phyloP scores from a whole-genome alignment of 2,329 filamentous ascomycete species.

The Apiospora sp. region DNA sequence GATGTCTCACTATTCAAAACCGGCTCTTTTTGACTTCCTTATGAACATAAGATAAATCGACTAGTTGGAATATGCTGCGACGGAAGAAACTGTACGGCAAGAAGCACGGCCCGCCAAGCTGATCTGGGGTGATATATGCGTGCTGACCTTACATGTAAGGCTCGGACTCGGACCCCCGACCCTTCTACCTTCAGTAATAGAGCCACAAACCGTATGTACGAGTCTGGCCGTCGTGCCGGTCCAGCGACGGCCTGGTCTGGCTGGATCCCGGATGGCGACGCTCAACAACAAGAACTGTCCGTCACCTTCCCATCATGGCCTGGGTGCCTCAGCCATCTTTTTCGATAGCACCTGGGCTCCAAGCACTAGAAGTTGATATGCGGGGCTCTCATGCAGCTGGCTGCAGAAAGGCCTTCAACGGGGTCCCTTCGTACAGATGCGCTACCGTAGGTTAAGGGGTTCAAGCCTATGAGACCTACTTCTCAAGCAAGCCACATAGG shows the following conservation, averaged over 20 bases:
- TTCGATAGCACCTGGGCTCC: neutral
- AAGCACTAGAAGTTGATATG: neutral
- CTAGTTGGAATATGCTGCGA: neutral
- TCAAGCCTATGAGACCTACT: conserved; percentile 12
- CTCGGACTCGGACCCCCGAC: neutral
- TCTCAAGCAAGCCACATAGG: neutral
- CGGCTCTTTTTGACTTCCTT: neutral
- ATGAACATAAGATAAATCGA: neutral
- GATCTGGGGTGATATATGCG: neutral
- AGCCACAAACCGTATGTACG: neutral
- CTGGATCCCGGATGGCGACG: neutral
- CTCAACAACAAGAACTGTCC: neutral
- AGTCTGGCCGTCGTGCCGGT: neutral
- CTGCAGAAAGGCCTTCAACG: conserved; percentile 11
- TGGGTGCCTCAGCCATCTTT: neutral
- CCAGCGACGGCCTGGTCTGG: neutral
- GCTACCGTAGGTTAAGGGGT: conserved; percentile 11
- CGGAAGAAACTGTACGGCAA: neutral
- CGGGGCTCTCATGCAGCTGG: neutral
- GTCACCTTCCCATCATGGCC: neutral
- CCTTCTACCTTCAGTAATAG: neutral
- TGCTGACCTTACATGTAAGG: neutral
- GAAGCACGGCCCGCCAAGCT: neutral
- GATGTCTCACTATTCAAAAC: neutral
- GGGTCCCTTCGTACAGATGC: conserved; percentile 16